Evolutionary conservation across 1,139 yeast genomes (phyloP).

Genomic region (Saccharomyces hybrid): DNA sequence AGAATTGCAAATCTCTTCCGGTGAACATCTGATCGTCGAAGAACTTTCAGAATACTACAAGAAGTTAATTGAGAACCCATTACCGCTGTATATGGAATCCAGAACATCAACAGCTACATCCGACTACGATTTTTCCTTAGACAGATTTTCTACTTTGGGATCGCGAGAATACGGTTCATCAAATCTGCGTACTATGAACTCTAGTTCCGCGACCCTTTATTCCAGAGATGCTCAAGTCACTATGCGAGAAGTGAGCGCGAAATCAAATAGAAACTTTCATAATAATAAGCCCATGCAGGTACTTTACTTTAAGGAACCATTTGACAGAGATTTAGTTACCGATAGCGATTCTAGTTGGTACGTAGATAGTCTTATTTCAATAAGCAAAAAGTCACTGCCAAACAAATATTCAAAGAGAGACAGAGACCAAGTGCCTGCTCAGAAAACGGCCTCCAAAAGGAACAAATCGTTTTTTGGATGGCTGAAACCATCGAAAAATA

Average conservation of each 20-base stretch:
- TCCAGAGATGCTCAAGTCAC: background rate
- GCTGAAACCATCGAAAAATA: slow-evolving; percentile 9
- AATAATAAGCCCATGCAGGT: slow-evolving; percentile 18
- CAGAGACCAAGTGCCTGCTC: slow-evolving; percentile 1
- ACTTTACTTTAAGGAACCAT: slow-evolving; percentile 20
- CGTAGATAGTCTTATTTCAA: slow-evolving; percentile 18
- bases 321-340: slow-evolving; percentile 16
- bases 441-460: slow-evolving; percentile 4
- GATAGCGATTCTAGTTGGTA: slow-evolving; percentile 19
- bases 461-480: slow-evolving; percentile 9
- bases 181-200: slow-evolving; percentile 4
- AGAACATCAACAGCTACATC: background rate
- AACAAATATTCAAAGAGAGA: background rate
- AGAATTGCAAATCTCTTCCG: slow-evolving; percentile 6
- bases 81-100: background rate
- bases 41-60: background rate
- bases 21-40: background rate
- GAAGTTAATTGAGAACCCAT: background rate
- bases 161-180: background rate
- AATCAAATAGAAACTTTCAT: slow-evolving; percentile 23
- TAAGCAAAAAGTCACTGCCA: slow-evolving; percentile 5
- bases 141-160: slow-evolving; percentile 2
- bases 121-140: background rate
- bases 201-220: slow-evolving; percentile 4
- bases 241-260: slow-evolving; percentile 10